These are phyloP conservation scores for Phaeophleospora eucalypticola DNA, from an alignment of 2,329 filamentous ascomycete genomes.

Conservation along the genomic window DNA sequence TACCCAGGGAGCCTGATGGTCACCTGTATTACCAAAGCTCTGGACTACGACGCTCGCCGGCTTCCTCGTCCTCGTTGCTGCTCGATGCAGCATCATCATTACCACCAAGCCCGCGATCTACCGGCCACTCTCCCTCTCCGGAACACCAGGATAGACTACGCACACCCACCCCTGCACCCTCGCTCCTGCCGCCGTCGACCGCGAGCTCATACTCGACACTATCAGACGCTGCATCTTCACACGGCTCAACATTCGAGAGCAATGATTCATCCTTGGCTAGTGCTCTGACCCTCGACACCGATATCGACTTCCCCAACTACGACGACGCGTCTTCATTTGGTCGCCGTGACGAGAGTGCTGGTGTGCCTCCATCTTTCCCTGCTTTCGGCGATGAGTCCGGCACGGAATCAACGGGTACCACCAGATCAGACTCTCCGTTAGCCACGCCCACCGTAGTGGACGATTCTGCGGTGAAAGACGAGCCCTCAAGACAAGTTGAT, in stretches of 20 bases:
- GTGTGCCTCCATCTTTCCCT: conserved; percentile 7
- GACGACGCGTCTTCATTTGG: conserved; percentile 28
- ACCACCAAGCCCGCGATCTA: conserved; percentile 31
- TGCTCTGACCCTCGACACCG: conserved; percentile 48
- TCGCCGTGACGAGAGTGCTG: conserved; percentile 12
- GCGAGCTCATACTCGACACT: conserved; percentile 34
- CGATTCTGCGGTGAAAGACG: conserved; percentile 68
- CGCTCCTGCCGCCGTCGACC: conserved; percentile 26
- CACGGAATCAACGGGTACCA: conserved; percentile 45
- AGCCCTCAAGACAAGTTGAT: conserved; percentile 86
- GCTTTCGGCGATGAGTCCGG: conserved; percentile 16
- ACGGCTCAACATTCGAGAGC: conserved; percentile 45
- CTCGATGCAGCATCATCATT: conserved; percentile 30
- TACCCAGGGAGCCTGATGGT: conserved; percentile 39
- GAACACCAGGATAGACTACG: conserved; percentile 34
- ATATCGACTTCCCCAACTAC: conserved; percentile 46
- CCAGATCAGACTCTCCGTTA: conserved; percentile 56
- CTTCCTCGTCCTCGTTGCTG: conserved; percentile 43
- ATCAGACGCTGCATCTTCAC: conserved; percentile 45
- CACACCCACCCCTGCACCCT: conserved; percentile 31
- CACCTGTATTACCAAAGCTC: conserved; percentile 40
- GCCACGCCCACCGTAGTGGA: conserved; percentile 64
- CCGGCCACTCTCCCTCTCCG: conserved; percentile 29
- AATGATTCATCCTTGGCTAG: conserved; percentile 57
- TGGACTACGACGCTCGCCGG: conserved; percentile 38